Conservation (phyloP, 495 filamentous ascomycete species). For the Penicillium pancosmium region DNA sequence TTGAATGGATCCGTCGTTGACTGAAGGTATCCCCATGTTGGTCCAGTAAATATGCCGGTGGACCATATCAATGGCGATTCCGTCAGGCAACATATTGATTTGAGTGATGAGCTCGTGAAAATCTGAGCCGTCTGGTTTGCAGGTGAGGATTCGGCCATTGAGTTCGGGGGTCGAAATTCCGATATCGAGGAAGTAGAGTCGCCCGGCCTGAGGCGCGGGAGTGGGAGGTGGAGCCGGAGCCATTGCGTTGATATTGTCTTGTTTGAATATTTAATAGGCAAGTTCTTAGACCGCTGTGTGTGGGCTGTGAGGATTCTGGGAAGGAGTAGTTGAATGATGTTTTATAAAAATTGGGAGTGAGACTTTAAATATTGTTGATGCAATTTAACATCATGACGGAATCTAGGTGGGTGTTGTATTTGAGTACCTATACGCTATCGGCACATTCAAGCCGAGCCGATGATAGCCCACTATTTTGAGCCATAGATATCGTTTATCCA, state of each 20-base stretch:
- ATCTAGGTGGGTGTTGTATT: background rate
- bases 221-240: background rate
- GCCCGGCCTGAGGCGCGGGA: background rate
- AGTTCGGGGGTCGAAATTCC: slow-evolving; percentile 4
- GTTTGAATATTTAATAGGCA: background rate
- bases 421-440: background rate
- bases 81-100: slow-evolving; percentile 8
- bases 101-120: slow-evolving; percentile 6
- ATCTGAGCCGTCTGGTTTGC: slow-evolving; percentile 6
- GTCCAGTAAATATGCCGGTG: slow-evolving; percentile 13
- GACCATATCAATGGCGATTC: slow-evolving; percentile 12
- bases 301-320: no score
- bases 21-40: slow-evolving; percentile 11
- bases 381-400: background rate
- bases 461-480: background rate
- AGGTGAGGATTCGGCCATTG: slow-evolving; percentile 10
- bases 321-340: no score
- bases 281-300: no score
- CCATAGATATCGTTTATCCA: background rate
- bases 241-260: background rate
- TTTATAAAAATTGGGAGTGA: no score
- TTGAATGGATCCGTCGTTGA: slow-evolving; percentile 12
- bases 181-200: slow-evolving; percentile 11
- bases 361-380: background rate
- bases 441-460: background rate